These are phyloP conservation scores for Mortierella sp. DNA, from an alignment of 371 early-diverging fungal genomes.

Conservation along the genomic window DNA sequence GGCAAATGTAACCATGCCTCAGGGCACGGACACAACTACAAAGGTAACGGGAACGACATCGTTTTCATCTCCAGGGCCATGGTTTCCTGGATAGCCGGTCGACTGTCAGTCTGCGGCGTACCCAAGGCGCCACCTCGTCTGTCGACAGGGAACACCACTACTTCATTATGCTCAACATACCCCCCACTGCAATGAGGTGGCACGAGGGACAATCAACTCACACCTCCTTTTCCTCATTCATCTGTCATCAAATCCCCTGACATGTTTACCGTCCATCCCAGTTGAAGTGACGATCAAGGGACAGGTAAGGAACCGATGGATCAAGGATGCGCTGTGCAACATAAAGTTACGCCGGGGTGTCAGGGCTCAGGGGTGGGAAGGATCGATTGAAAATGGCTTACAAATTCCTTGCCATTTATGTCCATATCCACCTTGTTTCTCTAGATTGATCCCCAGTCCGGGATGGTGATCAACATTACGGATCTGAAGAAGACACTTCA, in stretches of 20 bases:
- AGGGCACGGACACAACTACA: constrained; percentile 94
- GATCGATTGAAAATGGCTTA: constrained; percentile 2
- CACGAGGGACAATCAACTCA: not conserved
- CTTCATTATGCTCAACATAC: too few species aligned
- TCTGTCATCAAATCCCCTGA: not conserved
- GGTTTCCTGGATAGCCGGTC: too few species aligned
- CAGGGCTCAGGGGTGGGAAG: too few species aligned
- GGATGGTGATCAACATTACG: constrained; percentile 89
- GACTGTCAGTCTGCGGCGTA: too few species aligned
- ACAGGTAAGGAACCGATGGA: constrained; percentile 37
- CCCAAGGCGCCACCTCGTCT: too few species aligned
- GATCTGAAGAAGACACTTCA: constrained; percentile 85
- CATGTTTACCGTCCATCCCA: constrained; percentile 22
- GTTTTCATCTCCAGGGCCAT: too few species aligned
- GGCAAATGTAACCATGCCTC: constrained; percentile 91
- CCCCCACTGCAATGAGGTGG: too few species aligned
- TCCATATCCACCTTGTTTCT: constrained; percentile 1
- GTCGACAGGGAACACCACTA: too few species aligned
- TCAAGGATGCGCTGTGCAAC: not conserved
- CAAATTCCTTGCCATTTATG: constrained; percentile 13
- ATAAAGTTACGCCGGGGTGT: too few species aligned
- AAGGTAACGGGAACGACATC: too few species aligned
- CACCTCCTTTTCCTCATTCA: not conserved
- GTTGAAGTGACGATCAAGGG: constrained; percentile 85
- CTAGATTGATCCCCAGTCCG: constrained; percentile 76